Percentiles rank a stretch among this genome's conserved stretches.
Evolutionary conservation across 179 eudicot species (phyloP).

Genomic region (Beta macrorhiza): DNA sequence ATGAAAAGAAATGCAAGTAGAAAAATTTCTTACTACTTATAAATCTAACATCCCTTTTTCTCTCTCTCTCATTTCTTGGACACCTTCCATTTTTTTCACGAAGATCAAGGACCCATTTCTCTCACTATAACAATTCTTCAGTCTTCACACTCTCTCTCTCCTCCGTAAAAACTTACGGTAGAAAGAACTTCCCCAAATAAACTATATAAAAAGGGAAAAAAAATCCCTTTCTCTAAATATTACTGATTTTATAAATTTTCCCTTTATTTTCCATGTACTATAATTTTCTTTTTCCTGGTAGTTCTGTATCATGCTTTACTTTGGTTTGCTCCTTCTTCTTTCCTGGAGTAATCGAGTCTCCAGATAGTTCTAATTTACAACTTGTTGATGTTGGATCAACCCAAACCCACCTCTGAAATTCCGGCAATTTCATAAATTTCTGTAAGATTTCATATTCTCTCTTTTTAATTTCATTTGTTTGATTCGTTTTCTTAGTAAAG

Average conservation of each 20-base stretch:
- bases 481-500: not conserved
- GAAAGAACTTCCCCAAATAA: not conserved
- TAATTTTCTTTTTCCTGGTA: conserved; percentile 1
- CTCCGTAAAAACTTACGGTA: conserved; percentile 2
- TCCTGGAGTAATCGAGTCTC: conserved; percentile 14
- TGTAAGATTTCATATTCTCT: conserved; percentile 32
- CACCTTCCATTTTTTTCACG: conserved; percentile 39
- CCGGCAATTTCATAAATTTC: conserved; percentile 20
- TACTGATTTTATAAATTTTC: conserved; percentile 17
- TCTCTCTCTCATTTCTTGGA: conserved; percentile 31
- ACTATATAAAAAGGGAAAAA: not conserved
- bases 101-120: no score
- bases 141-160: conserved; percentile 13
- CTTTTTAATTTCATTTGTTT: not conserved
- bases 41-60: not conserved
- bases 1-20: no score
- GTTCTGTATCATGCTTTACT: conserved; percentile 15
- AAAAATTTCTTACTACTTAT: not conserved
- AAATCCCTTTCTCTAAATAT: conserved; percentile 11
- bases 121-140: no score
- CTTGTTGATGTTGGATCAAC: conserved; percentile 35
- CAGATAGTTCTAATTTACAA: conserved; percentile 18
- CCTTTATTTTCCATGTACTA: conserved; percentile 18
- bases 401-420: conserved; percentile 17
- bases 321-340: conserved; percentile 18